Base-by-base conservation (phyloP, 2,329 filamentous ascomycete genomes). In the Aspergillus fructus region DNA sequence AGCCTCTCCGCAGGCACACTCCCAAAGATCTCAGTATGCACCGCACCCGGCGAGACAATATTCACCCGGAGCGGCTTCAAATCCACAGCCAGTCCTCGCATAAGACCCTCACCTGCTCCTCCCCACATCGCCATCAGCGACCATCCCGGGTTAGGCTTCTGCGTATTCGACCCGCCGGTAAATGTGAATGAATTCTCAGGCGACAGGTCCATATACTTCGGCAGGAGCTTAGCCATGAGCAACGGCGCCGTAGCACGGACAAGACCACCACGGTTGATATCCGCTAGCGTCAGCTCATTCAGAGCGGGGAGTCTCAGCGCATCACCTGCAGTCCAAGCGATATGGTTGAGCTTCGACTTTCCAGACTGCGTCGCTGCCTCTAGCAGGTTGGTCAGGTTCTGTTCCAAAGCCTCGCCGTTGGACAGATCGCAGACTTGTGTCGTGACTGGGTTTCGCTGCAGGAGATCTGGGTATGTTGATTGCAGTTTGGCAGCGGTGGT, bases 271-370 rank as follows among this genome's bases (percentile, higher is more conserved):
- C 5, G 9, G 19, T 33, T 17, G 12, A 50, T 27, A 4, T 11
- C 19, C 7, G 21, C 48, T 19, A 50, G 19, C 5, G 19, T 11
- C 13, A 24, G 9, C 12, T 40, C n/a, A 7, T 27, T 6, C 5
- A 50, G 19, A 3, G 48, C 8, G 5, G 49, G 51, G 2, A 62
- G 11, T 1, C 40, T 9, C 4, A 66, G 49, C 3, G 55, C 21
- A 53, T 82, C 78, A 21, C 78, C 82, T 0, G 82, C 81, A 0
- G 81, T 83, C 68, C 73, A 77, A 52, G 83, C 70, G 11, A 84
- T 73, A 61, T 84, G 82, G 59, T 84, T 77, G 24, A 84, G 23
- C 37, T 40, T 40, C 9, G 12, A 2, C n/a, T 46, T 46, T 24
- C 13, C 6, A 8, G 21, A 15, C 43, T 24, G 2, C 8, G 37